Evolutionary conservation across 1,284 basidiomycete species (phyloP).

Genomic region (Phaffia rhodozyma): DNA sequence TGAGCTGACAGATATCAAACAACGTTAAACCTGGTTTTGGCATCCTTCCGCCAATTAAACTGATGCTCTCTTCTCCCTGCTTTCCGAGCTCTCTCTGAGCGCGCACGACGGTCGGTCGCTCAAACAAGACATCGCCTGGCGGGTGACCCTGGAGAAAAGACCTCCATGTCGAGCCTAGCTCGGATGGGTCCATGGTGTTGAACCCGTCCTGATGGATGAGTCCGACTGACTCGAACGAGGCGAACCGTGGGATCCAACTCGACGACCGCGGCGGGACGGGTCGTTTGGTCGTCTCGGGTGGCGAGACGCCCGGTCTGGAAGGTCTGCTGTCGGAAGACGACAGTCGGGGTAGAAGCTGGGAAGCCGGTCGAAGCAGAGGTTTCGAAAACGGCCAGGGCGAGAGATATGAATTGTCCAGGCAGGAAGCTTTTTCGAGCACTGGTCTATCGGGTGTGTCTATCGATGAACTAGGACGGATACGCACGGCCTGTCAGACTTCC

Average conservation of each 20-base stretch:
- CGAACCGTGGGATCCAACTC: too few species aligned
- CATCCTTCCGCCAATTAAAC: conserved; percentile 31
- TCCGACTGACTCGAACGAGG: neutral
- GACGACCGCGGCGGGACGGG: too few species aligned
- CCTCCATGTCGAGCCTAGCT: neutral
- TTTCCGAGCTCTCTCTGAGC: neutral
- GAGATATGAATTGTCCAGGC: too few species aligned
- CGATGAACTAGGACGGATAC: conserved; percentile 5
- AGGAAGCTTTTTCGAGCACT: too few species aligned
- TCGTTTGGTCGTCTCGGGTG: too few species aligned
- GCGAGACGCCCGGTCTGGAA: too few species aligned
- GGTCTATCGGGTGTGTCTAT: too few species aligned
- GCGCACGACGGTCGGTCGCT: neutral
- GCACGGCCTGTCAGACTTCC: neutral
- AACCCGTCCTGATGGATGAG: neutral
- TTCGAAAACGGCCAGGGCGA: too few species aligned
- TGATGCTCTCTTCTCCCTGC: too few species aligned
- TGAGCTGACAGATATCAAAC: conserved; percentile 5
- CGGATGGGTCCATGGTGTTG: neutral
- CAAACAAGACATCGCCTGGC: neutral
- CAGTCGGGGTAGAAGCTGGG: too few species aligned
- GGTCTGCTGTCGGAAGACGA: too few species aligned
- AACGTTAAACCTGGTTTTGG: conserved; percentile 29
- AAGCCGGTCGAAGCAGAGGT: too few species aligned
- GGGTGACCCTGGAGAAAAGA: neutral